Percentiles rank a stretch among this genome's conserved stretches.
Conservation (phyloP, 345 rosid genomes). For the Rhodomyrtus tomentosa region DNA sequence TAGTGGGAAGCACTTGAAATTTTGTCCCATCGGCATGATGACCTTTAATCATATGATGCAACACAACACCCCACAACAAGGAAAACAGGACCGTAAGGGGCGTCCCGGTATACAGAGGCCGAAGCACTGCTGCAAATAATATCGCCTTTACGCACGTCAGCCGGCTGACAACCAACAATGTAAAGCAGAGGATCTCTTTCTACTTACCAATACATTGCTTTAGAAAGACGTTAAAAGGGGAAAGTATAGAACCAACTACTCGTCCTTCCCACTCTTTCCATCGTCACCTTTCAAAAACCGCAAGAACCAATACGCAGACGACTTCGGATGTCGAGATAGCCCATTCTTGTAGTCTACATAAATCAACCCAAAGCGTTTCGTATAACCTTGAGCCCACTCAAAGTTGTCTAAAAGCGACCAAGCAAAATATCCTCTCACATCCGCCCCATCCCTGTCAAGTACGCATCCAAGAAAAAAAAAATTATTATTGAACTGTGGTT, state of each 20-base stretch:
- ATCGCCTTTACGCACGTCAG: not conserved
- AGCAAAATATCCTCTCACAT: slow-evolving; percentile 84
- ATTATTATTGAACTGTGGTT: not conserved
- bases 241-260: not conserved
- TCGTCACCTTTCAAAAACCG: slow-evolving; percentile 51
- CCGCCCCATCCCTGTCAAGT: slow-evolving; percentile 57
- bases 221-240: not conserved
- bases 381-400: slow-evolving; percentile 91
- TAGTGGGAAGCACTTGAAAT: not conserved
- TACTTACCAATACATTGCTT: not conserved
- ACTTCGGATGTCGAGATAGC: slow-evolving; percentile 64
- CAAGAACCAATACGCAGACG: slow-evolving; percentile 86
- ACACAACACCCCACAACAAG: not conserved
- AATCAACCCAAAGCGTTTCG: slow-evolving; percentile 82
- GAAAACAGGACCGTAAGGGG: not conserved
- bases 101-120: not conserved
- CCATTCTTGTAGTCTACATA: slow-evolving; percentile 85
- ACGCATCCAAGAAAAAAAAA: not conserved
- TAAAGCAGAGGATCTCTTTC: not conserved
- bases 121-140: not conserved
- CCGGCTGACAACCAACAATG: not conserved
- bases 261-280: slow-evolving; percentile 32
- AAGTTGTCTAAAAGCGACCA: slow-evolving; percentile 94
- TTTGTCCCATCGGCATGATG: not conserved
- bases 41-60: not conserved